phyloP scores from a whole-genome alignment of 2,329 filamentous ascomycete species.

The Cercospora sp. region DNA sequence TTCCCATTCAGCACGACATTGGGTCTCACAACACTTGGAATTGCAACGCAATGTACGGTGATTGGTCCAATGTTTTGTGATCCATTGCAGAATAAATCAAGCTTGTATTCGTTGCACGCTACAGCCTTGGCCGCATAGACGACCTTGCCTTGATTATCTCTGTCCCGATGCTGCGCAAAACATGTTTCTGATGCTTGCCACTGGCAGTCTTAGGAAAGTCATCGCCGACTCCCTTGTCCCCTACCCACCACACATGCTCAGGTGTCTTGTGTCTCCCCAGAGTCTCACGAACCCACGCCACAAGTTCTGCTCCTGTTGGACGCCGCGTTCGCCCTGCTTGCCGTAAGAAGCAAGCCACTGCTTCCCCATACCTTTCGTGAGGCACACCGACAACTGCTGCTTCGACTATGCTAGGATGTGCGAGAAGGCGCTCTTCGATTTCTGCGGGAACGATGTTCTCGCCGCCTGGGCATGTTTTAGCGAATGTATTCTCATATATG shows the following conservation, averaged over 20 bases:
- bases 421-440: neutral
- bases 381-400: neutral
- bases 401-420: neutral
- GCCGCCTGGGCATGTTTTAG: neutral
- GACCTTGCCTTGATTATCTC: neutral
- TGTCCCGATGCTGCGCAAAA: neutral
- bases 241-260: neutral
- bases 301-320: neutral
- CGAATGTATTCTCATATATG: neutral
- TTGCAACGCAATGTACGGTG: too few relatives aligned
- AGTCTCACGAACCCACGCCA: neutral
- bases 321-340: neutral
- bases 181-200: neutral
- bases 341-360: neutral
- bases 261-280: neutral
- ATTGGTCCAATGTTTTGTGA: too few relatives aligned
- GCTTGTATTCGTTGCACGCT: neutral
- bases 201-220: neutral
- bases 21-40: too few relatives aligned
- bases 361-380: neutral
- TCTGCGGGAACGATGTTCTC: neutral
- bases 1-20: too few relatives aligned
- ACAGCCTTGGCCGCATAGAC: neutral
- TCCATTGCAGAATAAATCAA: too few relatives aligned
- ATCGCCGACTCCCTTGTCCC: neutral